phyloP scores from a whole-genome alignment of 1,284 basidiomycete species.

The Melampsora medusae region DNA sequence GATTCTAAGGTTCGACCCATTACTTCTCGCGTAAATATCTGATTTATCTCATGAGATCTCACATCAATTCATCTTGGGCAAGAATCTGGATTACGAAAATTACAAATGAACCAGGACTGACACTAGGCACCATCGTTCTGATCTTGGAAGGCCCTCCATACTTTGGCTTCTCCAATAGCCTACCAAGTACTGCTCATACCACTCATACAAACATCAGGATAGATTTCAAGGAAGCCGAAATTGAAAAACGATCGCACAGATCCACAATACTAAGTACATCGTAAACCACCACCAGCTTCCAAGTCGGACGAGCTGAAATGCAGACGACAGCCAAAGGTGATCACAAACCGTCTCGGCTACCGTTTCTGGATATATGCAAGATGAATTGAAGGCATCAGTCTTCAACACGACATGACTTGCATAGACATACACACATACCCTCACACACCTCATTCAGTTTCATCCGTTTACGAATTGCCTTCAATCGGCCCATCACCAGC shows the following conservation, averaged over 20 bases:
- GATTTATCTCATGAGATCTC: not conserved
- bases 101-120: not conserved
- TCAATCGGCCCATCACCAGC: not conserved
- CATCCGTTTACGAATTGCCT: not conserved
- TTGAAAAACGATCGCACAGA: not conserved
- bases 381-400: not conserved
- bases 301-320: not conserved
- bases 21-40: not conserved
- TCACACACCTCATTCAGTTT: constrained; percentile 4
- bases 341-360: not conserved
- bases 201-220: not conserved
- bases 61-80: not conserved
- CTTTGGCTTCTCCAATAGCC: not conserved
- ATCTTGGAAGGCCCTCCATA: not conserved
- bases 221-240: not conserved
- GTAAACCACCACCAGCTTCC: not conserved
- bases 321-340: not conserved
- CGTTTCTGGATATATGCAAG: not conserved
- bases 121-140: not conserved
- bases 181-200: not conserved
- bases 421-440: constrained; percentile 1
- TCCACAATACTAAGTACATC: not conserved
- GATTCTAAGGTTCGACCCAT: not conserved
- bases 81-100: not conserved
- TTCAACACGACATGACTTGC: not conserved